Conservation (phyloP, 208 protist genomes). For the Acanthamoeba lenticulata region DNA sequence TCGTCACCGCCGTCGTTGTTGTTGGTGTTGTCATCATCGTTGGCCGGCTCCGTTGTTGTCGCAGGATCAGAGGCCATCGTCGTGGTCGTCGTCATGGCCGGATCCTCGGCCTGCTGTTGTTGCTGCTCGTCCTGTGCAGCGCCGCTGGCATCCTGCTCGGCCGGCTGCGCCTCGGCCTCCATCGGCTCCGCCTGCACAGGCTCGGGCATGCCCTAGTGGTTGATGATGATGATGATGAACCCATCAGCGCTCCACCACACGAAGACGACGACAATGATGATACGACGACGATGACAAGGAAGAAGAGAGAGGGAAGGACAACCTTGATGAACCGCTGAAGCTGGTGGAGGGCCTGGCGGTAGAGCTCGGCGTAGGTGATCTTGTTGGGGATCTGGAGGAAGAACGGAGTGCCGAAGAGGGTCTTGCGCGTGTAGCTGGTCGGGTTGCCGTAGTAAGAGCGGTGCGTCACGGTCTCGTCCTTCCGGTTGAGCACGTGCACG, state of each 20-base stretch:
- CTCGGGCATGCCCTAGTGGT: constrained; percentile 8
- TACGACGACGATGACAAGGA: not conserved
- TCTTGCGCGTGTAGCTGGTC: constrained; percentile 53
- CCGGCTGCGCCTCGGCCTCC: not conserved
- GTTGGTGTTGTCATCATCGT: not conserved
- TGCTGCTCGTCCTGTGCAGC: not conserved
- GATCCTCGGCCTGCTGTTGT: not conserved
- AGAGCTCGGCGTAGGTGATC: constrained; percentile 60
- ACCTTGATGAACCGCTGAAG: constrained; percentile 10
- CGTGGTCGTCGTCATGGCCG: not conserved
- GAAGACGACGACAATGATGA: not conserved
- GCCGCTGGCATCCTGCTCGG: not conserved
- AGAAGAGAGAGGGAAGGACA: not conserved
- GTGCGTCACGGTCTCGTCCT: constrained; percentile 24
- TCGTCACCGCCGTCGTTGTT: not conserved
- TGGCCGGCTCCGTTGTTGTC: not conserved
- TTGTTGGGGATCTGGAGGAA: constrained; percentile 15
- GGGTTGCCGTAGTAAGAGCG: constrained; percentile 29
- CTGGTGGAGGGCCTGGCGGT: constrained; percentile 28
- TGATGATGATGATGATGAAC: too few species aligned
- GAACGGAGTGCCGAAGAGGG: constrained; percentile 48
- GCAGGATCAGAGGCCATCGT: too few species aligned
- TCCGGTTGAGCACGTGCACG: constrained; percentile 29
- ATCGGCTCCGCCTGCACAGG: constrained; percentile 14
- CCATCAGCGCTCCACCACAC: too few species aligned